Evolutionary conservation across 2,329 filamentous ascomycete species (phyloP), one percentile per base, ranked within the genome.

Genomic region (Stylonectria norvegica): DNA sequence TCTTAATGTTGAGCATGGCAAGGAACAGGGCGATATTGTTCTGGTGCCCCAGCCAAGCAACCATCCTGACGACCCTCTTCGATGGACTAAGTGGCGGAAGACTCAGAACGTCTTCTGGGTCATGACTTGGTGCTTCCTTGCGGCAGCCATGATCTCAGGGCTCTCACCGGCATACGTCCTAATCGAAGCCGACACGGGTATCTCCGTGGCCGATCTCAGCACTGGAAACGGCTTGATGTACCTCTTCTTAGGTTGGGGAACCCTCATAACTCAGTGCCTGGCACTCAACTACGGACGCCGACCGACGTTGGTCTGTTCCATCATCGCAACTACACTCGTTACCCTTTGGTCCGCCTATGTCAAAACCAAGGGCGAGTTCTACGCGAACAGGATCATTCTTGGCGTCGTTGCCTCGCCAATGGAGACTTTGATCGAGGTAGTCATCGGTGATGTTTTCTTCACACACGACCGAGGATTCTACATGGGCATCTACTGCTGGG

Each of bases 41-140:
- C 43, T 53, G 12, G 42, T 56, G 7, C 53, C 53, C 1, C 53
- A 56, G 27, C 53, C 53, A 2, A 54, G 38, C 37, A 43, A 52
- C 19, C 36, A 56, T 22, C 52, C 53, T 5, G 46, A 56, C 19
- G 53, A 56, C 20, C 53, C 53, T 20, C 34, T 56, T 2, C 45
- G 49, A 14, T 56, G 52, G 53, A 49, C 19, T 12, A 23, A 34
- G 3, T 34, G 41, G 1, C 49, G 54, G 15, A 57, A 57, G 35
- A 40, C 37, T 4, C 37, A 42, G 20, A 56, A 56, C 22, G 46
- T 56, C 12, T 37, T 48, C 1, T 52, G 45, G 11, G 53, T 42
- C 2, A 57, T 57, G 53, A 34, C 42, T 1, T 57, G 54, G 54
- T 56, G 53, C 34, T 57, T 56, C 34, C 50, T 56, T 15, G 47